These are phyloP conservation scores for Linnemannia exigua DNA, from an alignment of 192 early-diverging fungal species.

Conservation along the genomic window DNA sequence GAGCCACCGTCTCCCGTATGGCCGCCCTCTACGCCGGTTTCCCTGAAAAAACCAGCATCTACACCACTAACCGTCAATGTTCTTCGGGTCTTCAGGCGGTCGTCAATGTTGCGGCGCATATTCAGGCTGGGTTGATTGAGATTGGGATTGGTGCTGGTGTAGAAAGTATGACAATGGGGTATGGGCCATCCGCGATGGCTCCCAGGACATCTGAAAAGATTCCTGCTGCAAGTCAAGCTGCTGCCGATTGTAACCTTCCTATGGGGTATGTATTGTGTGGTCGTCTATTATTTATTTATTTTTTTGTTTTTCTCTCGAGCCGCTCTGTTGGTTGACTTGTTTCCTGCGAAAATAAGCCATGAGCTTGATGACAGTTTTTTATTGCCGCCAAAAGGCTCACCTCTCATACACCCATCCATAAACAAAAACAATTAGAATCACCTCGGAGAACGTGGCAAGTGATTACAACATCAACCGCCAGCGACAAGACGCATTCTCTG, in stretches of 20 bases:
- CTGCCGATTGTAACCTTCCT: conserved; percentile 85
- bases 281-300: neutral
- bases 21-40: conserved; percentile 90
- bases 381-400: too few relatives aligned
- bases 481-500: conserved; percentile 92
- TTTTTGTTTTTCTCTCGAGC: neutral
- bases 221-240: conserved; percentile 64
- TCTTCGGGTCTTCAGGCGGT: conserved; percentile 90
- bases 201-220: conserved; percentile 80
- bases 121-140: conserved; percentile 87
- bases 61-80: conserved; percentile 96
- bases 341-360: too few relatives aligned
- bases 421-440: conserved; percentile 58
- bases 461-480: conserved; percentile 87
- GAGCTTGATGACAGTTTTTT: too few relatives aligned
- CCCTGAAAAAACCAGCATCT: conserved; percentile 81
- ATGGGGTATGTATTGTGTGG: conserved; percentile 73
- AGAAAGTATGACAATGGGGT: conserved; percentile 92
- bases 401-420: neutral
- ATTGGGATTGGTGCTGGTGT: conserved; percentile 93
- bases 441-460: conserved; percentile 95
- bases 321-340: too few relatives aligned
- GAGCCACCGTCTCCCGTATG: conserved; percentile 88
- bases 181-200: conserved; percentile 82
- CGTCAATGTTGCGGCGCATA: conserved; percentile 84